Evolutionary conservation across 805 yeast species (phyloP), one percentile per base, ranked within the genome.

Genomic region (Suhomyces emberorum): DNA sequence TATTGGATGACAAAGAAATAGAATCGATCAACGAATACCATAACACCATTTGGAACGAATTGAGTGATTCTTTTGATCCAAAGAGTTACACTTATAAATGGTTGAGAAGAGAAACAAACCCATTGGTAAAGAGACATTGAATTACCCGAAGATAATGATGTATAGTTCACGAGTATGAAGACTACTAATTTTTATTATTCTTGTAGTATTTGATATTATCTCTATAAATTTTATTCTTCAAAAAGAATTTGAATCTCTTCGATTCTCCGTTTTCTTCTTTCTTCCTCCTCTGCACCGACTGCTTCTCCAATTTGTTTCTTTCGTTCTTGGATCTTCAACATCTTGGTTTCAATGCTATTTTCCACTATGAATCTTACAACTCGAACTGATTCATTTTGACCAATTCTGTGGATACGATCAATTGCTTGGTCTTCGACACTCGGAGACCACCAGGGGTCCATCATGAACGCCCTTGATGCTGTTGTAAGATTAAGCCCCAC

Each of bases 391-490:
- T 70, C 74, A 8, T 65, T 65, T 54, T 89, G 98, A 0, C 98
- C 97, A 53, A 91, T 85, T 47, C 98, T 73, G 54, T 89, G 96
- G 12, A 91, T 74, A 49, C 98, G 60, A 60, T 88, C 96, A 41
- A 88, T 85, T 0, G 96, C 96, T 57, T 88, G 96, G 34, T 85
- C 87, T 51, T 88, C 96, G 36, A 83, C 78, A 32, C 95, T 86
- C 30, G 87, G 95, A 20, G 93, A 85, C 97, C 97, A 89, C 93
- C 96, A 89, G 0, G 97, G 96, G 52, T 89, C 97, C 87, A 91
- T 83, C 76, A 89, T 72, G 48, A 80, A 88, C 2, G 95, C 97
- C 23, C 76, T 72, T 0, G 86, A 82, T 0, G 97, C 95, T 34
- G 81, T 77, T 0, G 95, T 89, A 42, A 89, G 64, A 52, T 89